Conservation (phyloP, 306 rosid species). For the Acacia crassicarpa region DNA sequence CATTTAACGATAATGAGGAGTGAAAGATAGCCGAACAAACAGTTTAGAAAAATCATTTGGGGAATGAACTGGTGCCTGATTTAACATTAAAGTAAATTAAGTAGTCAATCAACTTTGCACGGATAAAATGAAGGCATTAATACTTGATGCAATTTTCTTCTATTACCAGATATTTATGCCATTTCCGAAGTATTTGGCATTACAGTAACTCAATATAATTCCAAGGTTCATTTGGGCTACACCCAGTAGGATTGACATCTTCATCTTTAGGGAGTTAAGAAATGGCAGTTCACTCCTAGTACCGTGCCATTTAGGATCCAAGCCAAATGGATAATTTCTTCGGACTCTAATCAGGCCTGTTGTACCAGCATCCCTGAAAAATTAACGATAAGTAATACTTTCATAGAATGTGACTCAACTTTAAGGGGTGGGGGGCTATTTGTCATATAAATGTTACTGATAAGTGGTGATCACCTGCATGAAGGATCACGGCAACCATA, state of each 20-base stretch:
- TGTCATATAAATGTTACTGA: not conserved
- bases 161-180: not conserved
- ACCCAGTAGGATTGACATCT: slow-evolving; percentile 19
- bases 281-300: slow-evolving; percentile 8
- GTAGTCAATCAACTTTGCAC: not conserved
- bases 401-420: not conserved
- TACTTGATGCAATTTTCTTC: not conserved
- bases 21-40: slow-evolving; percentile 42
- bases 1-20: slow-evolving; percentile 18
- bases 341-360: not conserved
- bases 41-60: slow-evolving; percentile 63
- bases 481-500: slow-evolving; percentile 13
- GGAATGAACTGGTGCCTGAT: slow-evolving; percentile 71
- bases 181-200: slow-evolving; percentile 5
- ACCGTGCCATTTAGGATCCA: slow-evolving; percentile 17
- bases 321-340: not conserved
- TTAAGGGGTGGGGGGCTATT: no score
- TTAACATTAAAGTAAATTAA: not conserved
- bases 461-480: not conserved
- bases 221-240: slow-evolving; percentile 14
- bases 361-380: not conserved
- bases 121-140: not conserved
- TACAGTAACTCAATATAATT: not conserved
- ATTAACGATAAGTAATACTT: not conserved
- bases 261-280: slow-evolving; percentile 13